phyloP scores from a whole-genome alignment of 2,329 filamentous ascomycete genomes.

The Trichoderma endophyticum region DNA sequence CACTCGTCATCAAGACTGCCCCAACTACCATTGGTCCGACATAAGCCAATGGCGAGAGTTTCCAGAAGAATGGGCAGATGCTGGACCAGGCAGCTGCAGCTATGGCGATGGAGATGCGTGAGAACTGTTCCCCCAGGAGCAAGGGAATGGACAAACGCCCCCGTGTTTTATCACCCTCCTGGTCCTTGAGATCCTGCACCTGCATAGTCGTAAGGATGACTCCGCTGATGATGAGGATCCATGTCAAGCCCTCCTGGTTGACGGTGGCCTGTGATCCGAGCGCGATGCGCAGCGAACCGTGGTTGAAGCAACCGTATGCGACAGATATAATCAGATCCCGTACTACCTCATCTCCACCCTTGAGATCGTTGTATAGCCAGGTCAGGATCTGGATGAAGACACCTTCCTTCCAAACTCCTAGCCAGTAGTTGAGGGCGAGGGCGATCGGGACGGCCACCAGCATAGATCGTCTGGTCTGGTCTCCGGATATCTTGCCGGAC shows the following conservation, averaged over 20 bases:
- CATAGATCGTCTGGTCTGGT: conserved; percentile 23
- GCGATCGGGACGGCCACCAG: conserved; percentile 22
- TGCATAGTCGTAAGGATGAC: conserved; percentile 26
- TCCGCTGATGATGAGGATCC: conserved; percentile 19
- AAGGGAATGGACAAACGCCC: conserved; percentile 20
- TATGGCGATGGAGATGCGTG: conserved; percentile 16
- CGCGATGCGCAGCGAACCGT: conserved; percentile 18
- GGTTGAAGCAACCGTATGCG: conserved; percentile 18
- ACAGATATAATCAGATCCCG: conserved; percentile 25
- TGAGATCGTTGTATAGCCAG: conserved; percentile 41
- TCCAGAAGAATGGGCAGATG: conserved; percentile 16
- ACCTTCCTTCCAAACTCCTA: conserved; percentile 29
- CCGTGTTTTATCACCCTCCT: conserved; percentile 21
- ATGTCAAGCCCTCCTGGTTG: conserved; percentile 5
- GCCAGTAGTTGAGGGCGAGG: conserved; percentile 22
- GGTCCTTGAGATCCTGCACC: conserved; percentile 24
- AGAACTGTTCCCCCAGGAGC: conserved; percentile 9
- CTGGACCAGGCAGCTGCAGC: conserved; percentile 11
- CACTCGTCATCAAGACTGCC: background rate
- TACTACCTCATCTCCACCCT: conserved; percentile 22
- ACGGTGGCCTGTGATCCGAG: conserved; percentile 1
- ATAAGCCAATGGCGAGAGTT: background rate
- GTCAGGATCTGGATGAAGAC: conserved; percentile 29
- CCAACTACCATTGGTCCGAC: background rate
- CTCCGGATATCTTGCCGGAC: conserved; percentile 25